Percentiles rank a stretch among this genome's conserved stretches.
Evolutionary conservation across 2,329 filamentous ascomycete genomes (phyloP).

Genomic region (Calonectria leucothoes): DNA sequence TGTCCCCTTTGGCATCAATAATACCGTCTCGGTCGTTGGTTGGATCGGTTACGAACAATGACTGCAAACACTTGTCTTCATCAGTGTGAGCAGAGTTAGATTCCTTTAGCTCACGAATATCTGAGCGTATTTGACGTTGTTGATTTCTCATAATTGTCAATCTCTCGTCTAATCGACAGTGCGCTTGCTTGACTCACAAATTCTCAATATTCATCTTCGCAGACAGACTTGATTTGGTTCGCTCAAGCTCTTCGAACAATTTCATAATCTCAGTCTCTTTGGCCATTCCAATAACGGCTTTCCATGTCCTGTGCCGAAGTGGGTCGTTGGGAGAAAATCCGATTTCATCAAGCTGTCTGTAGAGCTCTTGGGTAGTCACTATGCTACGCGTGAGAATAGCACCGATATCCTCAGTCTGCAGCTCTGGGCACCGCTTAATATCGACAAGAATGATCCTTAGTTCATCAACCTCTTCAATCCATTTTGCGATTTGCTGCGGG

Average conservation of each 20-base stretch:
- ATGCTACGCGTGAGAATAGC: background rate
- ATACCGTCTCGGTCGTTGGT: conserved; percentile 11
- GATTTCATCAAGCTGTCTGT: background rate
- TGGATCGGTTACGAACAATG: conserved; percentile 19
- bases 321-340: background rate
- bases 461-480: conserved; percentile 6
- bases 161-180: no score
- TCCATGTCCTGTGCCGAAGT: conserved; percentile 16
- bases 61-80: conserved; percentile 1
- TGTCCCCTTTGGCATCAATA: conserved; percentile 17
- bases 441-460: background rate
- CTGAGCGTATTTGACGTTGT: background rate
- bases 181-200: no score
- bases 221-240: background rate
- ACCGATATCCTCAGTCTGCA: background rate
- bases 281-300: conserved; percentile 11
- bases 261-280: conserved; percentile 14
- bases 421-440: background rate
- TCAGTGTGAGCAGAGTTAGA: background rate
- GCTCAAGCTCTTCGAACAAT: conserved; percentile 10
- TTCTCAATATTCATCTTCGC: background rate
- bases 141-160: background rate
- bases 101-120: background rate
- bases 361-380: background rate
- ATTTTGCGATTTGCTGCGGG: background rate